These are phyloP conservation scores for Zygosaccharomyces bailii DNA, from an alignment of 805 yeast genomes.

Conservation along the genomic window DNA sequence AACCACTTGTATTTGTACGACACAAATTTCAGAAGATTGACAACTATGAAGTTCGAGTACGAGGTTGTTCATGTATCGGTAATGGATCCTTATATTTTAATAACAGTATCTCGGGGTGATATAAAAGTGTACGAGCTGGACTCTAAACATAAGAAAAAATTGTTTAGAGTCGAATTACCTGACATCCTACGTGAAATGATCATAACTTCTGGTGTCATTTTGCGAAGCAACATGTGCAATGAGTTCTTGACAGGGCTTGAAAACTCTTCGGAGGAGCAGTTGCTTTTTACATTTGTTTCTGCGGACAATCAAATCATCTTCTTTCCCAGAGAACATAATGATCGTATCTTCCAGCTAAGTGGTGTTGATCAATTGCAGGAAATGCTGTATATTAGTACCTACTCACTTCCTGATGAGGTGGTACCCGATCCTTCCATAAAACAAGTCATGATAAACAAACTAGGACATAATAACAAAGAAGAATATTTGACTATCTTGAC, in stretches of 20 bases:
- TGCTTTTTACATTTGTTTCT: constrained; percentile 61
- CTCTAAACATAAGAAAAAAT: constrained; percentile 34
- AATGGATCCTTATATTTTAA: constrained; percentile 58
- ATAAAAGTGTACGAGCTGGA: constrained; percentile 53
- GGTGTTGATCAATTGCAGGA: constrained; percentile 39
- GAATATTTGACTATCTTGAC: constrained; percentile 71
- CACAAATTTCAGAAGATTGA: constrained; percentile 51
- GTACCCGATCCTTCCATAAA: constrained; percentile 73
- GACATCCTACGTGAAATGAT: constrained; percentile 44
- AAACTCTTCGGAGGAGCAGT: constrained; percentile 30
- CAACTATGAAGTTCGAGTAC: constrained; percentile 51
- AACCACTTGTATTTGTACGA: constrained; percentile 61
- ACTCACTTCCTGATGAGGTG: constrained; percentile 35
- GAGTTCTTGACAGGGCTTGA: constrained; percentile 35
- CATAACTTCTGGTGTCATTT: constrained; percentile 66
- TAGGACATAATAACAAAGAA: constrained; percentile 60
- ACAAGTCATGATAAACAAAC: constrained; percentile 56
- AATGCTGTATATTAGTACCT: constrained; percentile 38
- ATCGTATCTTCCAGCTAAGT: constrained; percentile 38
- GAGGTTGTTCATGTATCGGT: constrained; percentile 64
- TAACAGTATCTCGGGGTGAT: constrained; percentile 68
- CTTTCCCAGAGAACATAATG: constrained; percentile 51
- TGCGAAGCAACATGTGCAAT: constrained; percentile 47
- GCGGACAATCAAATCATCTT: constrained; percentile 72
- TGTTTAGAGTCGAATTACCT: constrained; percentile 38